Base-by-base conservation (phyloP, 1,284 basidiomycete species). In the Ganoderma leucocontextum region DNA sequence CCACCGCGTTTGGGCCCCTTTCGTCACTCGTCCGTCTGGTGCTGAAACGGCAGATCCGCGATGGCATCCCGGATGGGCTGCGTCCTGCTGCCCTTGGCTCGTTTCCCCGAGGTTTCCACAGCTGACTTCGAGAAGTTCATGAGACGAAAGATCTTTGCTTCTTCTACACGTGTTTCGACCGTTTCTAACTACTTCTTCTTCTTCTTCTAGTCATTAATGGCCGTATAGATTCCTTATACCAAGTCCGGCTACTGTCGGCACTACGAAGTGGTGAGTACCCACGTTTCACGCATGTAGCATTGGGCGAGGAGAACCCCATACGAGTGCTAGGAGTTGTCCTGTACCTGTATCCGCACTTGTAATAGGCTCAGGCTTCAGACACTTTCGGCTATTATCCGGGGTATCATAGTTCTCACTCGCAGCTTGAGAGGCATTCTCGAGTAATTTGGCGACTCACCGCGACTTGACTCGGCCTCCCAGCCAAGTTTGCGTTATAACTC, bases 221-320 rank as follows among this genome's bases (percentile, higher is more conserved):
- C 38, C 47, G 69, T 12, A 55, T 75, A 62, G 91, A 92, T 71
- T 89, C 93, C 1, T 79, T 94, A 7, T 91, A 91, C 77, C 92
- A 94, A 81, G 92, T 95, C 74, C 89, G 89, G 74, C 84, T 97
- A 7, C 84, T 97, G 10, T 88, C 92, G 6, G 95, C 95, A 4
- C 85, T 97, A 22, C 86, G 94, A 25, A 89, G 81, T 66, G 87
- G 87, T 86, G 71, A 66, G 80, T 75, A 25, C 38, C 5, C 35
- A 17, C 10, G 8, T 35, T 29, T 35, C 1, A 55, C 15, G 22
- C 47, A 49, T 9, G 22, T 10, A 10, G n/a, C 19, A 7, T 22
- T 25, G 41, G 1, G 41, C 41, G 41, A 42, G 19, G 41, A 6
- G 41, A 42, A 13, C 41, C 4, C 4, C 15, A 19, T 15, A 17